Base-by-base conservation (phyloP, 202 grass and related monocot species). In the Panicum virgatum region DNA sequence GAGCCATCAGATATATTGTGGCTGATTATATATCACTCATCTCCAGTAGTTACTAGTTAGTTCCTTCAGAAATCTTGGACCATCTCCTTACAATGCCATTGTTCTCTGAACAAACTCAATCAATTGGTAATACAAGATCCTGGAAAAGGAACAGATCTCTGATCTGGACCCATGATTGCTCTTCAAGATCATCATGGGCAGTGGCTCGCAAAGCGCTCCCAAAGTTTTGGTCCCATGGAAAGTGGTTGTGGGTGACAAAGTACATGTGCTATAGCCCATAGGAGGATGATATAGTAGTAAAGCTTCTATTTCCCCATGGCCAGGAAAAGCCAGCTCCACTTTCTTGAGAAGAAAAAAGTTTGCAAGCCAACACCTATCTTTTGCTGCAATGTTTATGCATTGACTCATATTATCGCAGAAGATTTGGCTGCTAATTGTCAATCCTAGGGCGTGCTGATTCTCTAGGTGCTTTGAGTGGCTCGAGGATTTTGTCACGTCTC, bases 391-490 rank as follows among this genome's bases (percentile, higher is more conserved):
- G 65, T 80, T 80, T 80, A 80, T 70, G 67, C 83, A 83, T 86
- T 90, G 75, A 90, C 88, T 56, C 66, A 36, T 36, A 66, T 54
- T 8, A 36, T 80, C 42, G 5, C 12, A 42, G 18, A 8, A 54
- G 4, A 57, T 83, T 79, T 74, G 83, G 43, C 69, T 44, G 27
- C 69, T 80, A 56, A 83, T 80, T 75, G 68, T 83, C 84, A 86
- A 83, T 83, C 80, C 84, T 86, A 83, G 75, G n/a, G 53, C 66
- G 27, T 53, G 69, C 67, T 74, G 60, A 58, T 50, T 78, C 47
- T 48, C 56, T 83, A 83, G 56, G 80, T 63, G 61, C 52, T 80
- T 90, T 69, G 88, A 80, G 84, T 90, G 79, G 74, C 88, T 86
- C 80, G 69, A 90, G 86, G 79, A 30, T 56, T 71, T 90, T 86